Base-by-base conservation (phyloP, 1,284 basidiomycete genomes). In the Ceratobasidium sp. region DNA sequence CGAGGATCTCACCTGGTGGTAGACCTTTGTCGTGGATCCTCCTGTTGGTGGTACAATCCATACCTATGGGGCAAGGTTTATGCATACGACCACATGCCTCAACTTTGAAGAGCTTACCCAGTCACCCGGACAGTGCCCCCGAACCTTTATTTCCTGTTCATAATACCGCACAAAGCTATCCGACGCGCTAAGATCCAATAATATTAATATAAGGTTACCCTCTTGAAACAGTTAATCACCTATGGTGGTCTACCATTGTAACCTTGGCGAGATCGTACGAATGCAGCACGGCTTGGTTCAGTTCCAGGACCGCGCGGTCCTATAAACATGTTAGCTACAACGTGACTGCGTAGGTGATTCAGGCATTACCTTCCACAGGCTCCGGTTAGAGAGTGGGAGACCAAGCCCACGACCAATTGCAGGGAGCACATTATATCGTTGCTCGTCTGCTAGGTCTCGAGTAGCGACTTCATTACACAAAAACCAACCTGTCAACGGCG, bases 221-320 rank as follows among this genome's bases (percentile, higher is more conserved):
- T 22, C 15, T 9, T 7, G 29, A n/a, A 37, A 25, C 11, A n/a
- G 32, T 19, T 19, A 19, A 17, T 51, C 49, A 52, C 65, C 65
- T 67, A 25, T 67, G 65, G 52, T 67, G 65, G 19, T 67, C 65
- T 11, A 67, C 65, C 65, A 67, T 67, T 2, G 65, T 67, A 52
- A 67, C 46, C 25, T 67, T 67, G 65, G 65, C 65, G 65, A 67
- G 65, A 67, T 67, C 65, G n/a, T 67, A 67, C 15, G 65, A 67
- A n/a, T 67, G 65, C 19, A 67, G 32, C n/a, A 67, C 65, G 9
- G 65, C 65, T 32, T 67, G 65, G 46, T 67, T 67, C 43, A 67
- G 65, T 34, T 67, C 65, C 3, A 67, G 25, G 11, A 67, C 65
- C 22, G 65, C 65, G 13, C 65, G 65, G 49, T 67, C 65, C 65